Evolutionary conservation across 2,329 filamentous ascomycete species (phyloP).

Genomic region (Fusarium humuli): DNA sequence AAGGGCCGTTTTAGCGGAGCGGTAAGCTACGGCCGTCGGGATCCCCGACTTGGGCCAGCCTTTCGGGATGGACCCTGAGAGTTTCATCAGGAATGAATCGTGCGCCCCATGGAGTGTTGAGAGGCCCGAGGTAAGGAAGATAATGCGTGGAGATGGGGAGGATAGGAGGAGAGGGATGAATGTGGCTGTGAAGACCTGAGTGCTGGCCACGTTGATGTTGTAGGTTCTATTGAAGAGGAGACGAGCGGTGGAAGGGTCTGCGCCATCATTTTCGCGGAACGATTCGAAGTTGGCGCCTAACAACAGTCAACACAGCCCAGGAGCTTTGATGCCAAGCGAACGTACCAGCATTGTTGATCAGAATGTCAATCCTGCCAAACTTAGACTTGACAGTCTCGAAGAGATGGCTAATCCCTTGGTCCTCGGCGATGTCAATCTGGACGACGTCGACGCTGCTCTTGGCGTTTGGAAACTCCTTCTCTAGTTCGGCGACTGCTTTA

Average conservation of each 20-base stretch:
- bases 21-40: conserved; percentile 48
- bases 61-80: conserved; percentile 43
- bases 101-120: conserved; percentile 53
- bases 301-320: not conserved
- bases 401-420: conserved; percentile 62
- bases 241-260: conserved; percentile 50
- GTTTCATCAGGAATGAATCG: conserved; percentile 40
- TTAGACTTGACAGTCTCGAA: conserved; percentile 56
- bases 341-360: conserved; percentile 69
- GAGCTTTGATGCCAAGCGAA: not conserved
- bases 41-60: conserved; percentile 66
- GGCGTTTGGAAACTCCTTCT: conserved; percentile 54
- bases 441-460: conserved; percentile 58
- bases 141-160: conserved; percentile 56
- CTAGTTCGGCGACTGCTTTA: conserved; percentile 56
- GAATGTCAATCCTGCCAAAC: conserved; percentile 60
- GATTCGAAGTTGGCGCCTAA: conserved; percentile 59
- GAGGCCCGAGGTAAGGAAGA: conserved; percentile 62
- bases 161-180: conserved; percentile 59
- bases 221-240: conserved; percentile 59
- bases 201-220: conserved; percentile 63
- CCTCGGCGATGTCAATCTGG: conserved; percentile 65
- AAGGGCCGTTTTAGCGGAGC: conserved; percentile 44
- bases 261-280: conserved; percentile 41
- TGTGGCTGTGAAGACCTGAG: conserved; percentile 55